Base-by-base conservation (phyloP, 306 rosid genomes). In the Fragaria vesca region DNA sequence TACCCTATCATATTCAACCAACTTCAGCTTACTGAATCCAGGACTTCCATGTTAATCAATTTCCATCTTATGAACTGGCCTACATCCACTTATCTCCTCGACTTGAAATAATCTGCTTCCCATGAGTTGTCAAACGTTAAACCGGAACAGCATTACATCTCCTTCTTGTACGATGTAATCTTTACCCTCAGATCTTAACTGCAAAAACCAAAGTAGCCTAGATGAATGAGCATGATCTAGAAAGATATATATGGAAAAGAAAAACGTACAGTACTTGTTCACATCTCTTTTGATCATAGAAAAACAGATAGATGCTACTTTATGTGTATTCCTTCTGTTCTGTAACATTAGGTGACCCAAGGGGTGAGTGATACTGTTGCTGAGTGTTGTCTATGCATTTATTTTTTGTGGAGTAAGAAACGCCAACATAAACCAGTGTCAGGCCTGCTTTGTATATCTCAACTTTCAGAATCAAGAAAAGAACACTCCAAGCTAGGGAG, bases 141-240 rank as follows among this genome's bases (percentile, higher is more conserved):
- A 95, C 38, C 98, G 97, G 73, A 92, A 92, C 84, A 95, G 81
- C 98, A 95, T 92, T 67, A 95, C 96, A 84, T 95, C 98, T 81
- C 96, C 97, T 88, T 92, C 98, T 82, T 77, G 93, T 57, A 95
- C 98, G 83, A 88, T 66, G 80, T 95, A 95, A 20, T 91, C 98
- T 87, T 95, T 95, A 72, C 97, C 98, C 91, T 95, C 96, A 46
- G 97, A 90, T 87, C 97, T 85, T 89, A 92, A 85, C 98, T 95
- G 93, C 89, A 89, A 79, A 84, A 28, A 81, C 30, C 42, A 60
- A 71, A 52, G 72, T 40, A 70, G 50, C 8, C 42, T 24, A 45
- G 45, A 38, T 11, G 75, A 55, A 5, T 68, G 9, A 11, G 57
- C 43, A 15, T 40, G 28, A 67, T 40, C 47, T 50, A 51, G 65